These are phyloP conservation scores for Tephrocybe sp. DNA, from an alignment of 768 basidiomycete species.

Conservation along the genomic window DNA sequence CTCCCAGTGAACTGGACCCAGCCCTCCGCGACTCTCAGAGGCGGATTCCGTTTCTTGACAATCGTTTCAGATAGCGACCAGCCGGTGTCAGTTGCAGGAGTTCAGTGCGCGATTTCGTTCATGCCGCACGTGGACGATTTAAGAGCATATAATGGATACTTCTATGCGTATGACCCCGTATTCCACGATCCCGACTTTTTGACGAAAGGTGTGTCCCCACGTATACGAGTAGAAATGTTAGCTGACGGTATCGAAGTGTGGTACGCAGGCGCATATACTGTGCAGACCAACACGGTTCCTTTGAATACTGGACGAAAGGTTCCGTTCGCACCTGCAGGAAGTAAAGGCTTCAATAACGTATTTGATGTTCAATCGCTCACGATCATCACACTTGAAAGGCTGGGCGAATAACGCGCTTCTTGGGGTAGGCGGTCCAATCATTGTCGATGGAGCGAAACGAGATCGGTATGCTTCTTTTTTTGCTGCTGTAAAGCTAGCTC, in stretches of 20 bases:
- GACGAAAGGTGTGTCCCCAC: slow-evolving; percentile 40
- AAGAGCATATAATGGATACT: slow-evolving; percentile 52
- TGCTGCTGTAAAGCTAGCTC: background rate
- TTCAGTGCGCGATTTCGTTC: slow-evolving; percentile 52
- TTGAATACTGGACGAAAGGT: slow-evolving; percentile 50
- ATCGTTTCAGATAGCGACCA: slow-evolving; percentile 36
- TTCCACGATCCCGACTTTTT: slow-evolving; percentile 48
- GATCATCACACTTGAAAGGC: slow-evolving; percentile 23
- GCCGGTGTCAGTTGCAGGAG: slow-evolving; percentile 43
- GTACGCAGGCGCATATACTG: slow-evolving; percentile 64
- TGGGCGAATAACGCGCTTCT: slow-evolving; percentile 58
- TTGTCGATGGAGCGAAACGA: slow-evolving; percentile 61
- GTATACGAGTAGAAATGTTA: background rate
- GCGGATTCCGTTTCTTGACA: slow-evolving; percentile 56
- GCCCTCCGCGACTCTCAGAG: slow-evolving; percentile 42
- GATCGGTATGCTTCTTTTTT: slow-evolving; percentile 37
- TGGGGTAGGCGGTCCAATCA: slow-evolving; percentile 58
- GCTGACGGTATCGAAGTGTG: slow-evolving; percentile 35
- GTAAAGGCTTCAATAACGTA: slow-evolving; percentile 23
- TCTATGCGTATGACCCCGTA: slow-evolving; percentile 43
- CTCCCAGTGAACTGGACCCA: slow-evolving; percentile 45
- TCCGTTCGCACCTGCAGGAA: slow-evolving; percentile 44
- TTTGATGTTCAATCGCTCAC: background rate
- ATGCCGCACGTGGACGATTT: slow-evolving; percentile 52
- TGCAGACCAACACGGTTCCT: slow-evolving; percentile 56